Base-by-base conservation (phyloP, 306 rosid genomes). In the Boehmeria nivea region DNA sequence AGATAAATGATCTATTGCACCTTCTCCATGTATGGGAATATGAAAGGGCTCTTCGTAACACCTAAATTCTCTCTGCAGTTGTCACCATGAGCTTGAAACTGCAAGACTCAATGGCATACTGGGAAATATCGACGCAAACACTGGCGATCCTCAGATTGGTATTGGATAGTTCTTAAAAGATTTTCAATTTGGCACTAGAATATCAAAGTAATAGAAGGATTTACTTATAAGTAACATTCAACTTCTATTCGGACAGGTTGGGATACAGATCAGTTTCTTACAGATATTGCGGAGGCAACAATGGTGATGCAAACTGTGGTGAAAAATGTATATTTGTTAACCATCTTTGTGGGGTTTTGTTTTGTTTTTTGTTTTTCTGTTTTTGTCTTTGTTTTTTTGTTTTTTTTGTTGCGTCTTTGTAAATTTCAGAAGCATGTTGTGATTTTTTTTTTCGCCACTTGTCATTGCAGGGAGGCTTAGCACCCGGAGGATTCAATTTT, bases 401-500 rank as follows among this genome's bases (percentile, higher is more conserved):
- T n/a, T n/a, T n/a, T n/a, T n/a, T n/a, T n/a, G n/a, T n/a, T n/a
- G n/a, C n/a, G n/a, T 33, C 38, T 33, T 12, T 11, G 17, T 40
- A 12, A 40, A 14, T 8, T n/a, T 1, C 45, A 40, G 10, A 40
- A 11, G 1, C 45, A 40, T 11, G n/a, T n/a, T n/a, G n/a, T n/a
- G 10, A 40, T 8, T 3, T 40, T 40, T 8, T 40, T 4, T 12
- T 40, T 40, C 8, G 6, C 15, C 17, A 8, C 17, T 40, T 40
- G 15, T 25, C 28, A 28, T 70, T 12, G 15, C 71, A 91, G 99
- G 89, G 83, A 20, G 99, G 96, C 52, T 40, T 87, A 50, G 95
- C 99, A 61, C 96, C 94, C 0, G 99, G 99, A 66, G 99, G 99
- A 73, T 91, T 91, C 87, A 91, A 91, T 74, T 91, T 91, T 31